Percentiles rank a stretch among this genome's conserved stretches.
Conservation (phyloP, 2,329 filamentous ascomycete genomes). For the Fusarium sterilihyphosum region DNA sequence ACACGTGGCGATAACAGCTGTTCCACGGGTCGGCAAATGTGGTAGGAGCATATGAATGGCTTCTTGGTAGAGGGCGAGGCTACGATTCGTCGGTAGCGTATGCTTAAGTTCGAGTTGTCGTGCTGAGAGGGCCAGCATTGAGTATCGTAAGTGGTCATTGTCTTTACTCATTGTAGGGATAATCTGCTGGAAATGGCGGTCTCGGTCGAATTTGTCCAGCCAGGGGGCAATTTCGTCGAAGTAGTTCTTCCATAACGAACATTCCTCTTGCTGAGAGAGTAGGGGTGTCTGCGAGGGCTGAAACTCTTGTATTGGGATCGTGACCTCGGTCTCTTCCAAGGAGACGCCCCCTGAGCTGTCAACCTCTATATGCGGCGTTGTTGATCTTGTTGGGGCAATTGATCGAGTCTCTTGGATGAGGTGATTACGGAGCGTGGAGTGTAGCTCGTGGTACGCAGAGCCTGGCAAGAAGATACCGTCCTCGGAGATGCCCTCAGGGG, state of each 20-base stretch:
- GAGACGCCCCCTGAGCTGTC: slow-evolving; percentile 12
- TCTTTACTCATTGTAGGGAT: slow-evolving; percentile 58
- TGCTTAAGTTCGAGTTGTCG: slow-evolving; percentile 59
- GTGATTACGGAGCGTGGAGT: slow-evolving; percentile 56
- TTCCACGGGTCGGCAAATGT: slow-evolving; percentile 57
- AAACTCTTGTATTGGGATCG: slow-evolving; percentile 28
- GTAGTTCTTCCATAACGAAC: slow-evolving; percentile 53
- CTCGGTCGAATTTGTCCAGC: slow-evolving; percentile 64
- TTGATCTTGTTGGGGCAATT: slow-evolving; percentile 47
- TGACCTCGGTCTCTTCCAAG: slow-evolving; percentile 17
- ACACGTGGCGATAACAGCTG: slow-evolving; percentile 61
- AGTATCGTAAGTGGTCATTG: slow-evolving; percentile 56
- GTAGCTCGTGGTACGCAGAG: slow-evolving; percentile 57
- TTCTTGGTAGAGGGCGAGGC: slow-evolving; percentile 60
- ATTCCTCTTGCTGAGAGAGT: slow-evolving; percentile 47
- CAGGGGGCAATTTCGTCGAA: slow-evolving; percentile 54
- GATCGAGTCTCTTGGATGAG: slow-evolving; percentile 57
- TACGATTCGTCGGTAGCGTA: slow-evolving; percentile 49
- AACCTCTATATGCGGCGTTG: slow-evolving; percentile 35
- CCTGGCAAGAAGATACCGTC: slow-evolving; percentile 59
- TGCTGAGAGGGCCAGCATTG: slow-evolving; percentile 62
- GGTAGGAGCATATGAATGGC: slow-evolving; percentile 61
- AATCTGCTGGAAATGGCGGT: slow-evolving; percentile 58
- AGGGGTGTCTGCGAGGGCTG: slow-evolving; percentile 24
- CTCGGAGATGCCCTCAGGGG: slow-evolving; percentile 47